A percentile compares a stretch with the other conserved stretches of the same genome.
Evolutionary conservation across 495 filamentous ascomycete species (phyloP).

Genomic region (Tuber magnatum): DNA sequence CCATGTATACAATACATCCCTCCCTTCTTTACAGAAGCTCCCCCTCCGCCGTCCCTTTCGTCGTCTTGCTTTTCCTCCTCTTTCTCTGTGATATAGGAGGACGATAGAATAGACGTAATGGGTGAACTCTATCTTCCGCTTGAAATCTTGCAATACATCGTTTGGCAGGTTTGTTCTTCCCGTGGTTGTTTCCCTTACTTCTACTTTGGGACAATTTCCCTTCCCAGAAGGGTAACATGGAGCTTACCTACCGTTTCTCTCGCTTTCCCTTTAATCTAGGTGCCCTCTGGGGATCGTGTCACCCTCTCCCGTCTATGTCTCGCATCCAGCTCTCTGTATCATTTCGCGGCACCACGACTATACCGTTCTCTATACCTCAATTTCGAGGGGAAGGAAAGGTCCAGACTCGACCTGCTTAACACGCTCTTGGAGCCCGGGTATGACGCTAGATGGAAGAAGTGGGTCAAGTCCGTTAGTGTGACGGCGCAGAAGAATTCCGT

Average conservation of each 20-base stretch:
- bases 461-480: constrained; percentile 8
- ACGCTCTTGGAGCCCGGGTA: constrained; percentile 3
- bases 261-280: not conserved
- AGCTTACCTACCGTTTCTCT: not conserved
- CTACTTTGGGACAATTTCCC: not conserved
- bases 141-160: constrained; percentile 3
- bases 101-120: not conserved
- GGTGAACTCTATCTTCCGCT: constrained; percentile 1
- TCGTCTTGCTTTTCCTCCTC: not conserved
- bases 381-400: not conserved
- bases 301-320: constrained; percentile 17
- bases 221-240: not conserved
- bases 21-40: not conserved
- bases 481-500: not conserved
- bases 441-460: constrained; percentile 9
- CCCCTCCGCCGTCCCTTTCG: not conserved
- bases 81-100: not conserved
- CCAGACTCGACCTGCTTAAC: constrained; percentile 1
- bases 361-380: constrained; percentile 10
- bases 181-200: not conserved
- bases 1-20: not conserved
- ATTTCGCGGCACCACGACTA: constrained; percentile 13
- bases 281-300: not conserved
- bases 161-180: constrained; percentile 4
- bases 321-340: constrained; percentile 9